These are phyloP conservation scores for Diplodia corticola DNA, from an alignment of 2,329 filamentous ascomycete species.

Conservation along the genomic window DNA sequence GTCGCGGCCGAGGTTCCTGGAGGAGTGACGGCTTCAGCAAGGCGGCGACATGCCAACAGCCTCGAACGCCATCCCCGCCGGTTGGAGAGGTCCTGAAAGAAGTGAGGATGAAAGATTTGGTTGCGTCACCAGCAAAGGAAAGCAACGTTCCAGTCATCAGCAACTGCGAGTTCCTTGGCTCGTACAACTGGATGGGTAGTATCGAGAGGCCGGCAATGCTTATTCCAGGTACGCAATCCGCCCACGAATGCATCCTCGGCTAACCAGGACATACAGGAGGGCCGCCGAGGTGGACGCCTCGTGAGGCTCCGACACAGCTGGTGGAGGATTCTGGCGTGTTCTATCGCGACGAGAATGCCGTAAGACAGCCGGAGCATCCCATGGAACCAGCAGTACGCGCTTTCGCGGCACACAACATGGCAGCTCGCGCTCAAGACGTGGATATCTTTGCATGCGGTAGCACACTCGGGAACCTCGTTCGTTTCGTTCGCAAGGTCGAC, in stretches of 20 bases:
- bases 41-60: neutral
- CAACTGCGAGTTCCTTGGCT: conserved; percentile 48
- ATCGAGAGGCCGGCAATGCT: conserved; percentile 42
- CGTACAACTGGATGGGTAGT: conserved; percentile 54
- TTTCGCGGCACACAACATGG: conserved; percentile 42
- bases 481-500: conserved; percentile 52
- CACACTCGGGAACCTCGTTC: conserved; percentile 62
- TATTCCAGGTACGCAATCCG: conserved; percentile 44
- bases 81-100: conserved; percentile 33
- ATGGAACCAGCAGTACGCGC: conserved; percentile 53
- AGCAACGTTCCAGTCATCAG: conserved; percentile 35
- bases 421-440: conserved; percentile 42
- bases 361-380: conserved; percentile 51
- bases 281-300: conserved; percentile 55
- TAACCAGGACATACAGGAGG: conserved; percentile 41
- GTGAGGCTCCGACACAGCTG: conserved; percentile 36
- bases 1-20: conserved; percentile 27
- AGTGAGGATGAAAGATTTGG: conserved; percentile 25
- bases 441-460: conserved; percentile 63
- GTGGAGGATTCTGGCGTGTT: conserved; percentile 51
- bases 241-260: neutral
- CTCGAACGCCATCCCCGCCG: conserved; percentile 28
- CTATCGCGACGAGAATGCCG: conserved; percentile 58
- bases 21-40: neutral
- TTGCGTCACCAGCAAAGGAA: neutral